Base-by-base conservation (phyloP, 202 grass and related monocot species). In the Saccharum hybrid region DNA sequence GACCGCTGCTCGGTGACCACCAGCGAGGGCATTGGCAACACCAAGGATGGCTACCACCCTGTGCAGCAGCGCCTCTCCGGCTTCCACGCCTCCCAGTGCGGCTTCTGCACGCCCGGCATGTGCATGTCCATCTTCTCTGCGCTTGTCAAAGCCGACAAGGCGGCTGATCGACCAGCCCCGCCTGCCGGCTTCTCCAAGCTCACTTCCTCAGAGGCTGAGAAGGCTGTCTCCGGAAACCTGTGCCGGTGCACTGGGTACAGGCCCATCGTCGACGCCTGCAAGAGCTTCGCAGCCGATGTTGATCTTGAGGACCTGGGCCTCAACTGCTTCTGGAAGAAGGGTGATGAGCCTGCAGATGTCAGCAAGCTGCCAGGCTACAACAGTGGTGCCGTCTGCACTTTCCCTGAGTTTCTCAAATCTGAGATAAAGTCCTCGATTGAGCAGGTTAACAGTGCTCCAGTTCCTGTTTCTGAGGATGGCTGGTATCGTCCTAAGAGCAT, bases 61-160 rank as follows among this genome's bases (percentile, higher is more conserved):
- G 90, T 92, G 59, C 92, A 94, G 39, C 33, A 83, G 77, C 82
- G 92, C 6, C 69, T 94, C 37, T 7, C 92, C 14, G 89, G 92
- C 28, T 94, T 94, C 74, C 92, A 94, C 36, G 92, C 92, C 66
- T 92, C 92, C 0, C 92, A 94, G 63, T 94, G 92, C 16, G 92
- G 92, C 13, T 94, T 94, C 86, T 94, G 92, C 89, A 94, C 92
- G 9, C 92, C 92, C 1, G 92, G 92, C 31, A 92, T 94, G 92
- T 94, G 89, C 48, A 88, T 94, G 89, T 94, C 92, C 46, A 88
- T 94, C 54, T 92, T 92, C 79, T 94, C 89, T 3, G 85, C 92
- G 0, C 83, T 94, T 10, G 78, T 88, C 33, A 92, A 92, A 69
- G 92, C 92, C 3, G 92, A 94, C 41, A 94, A 88, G 88, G 62